Evolutionary conservation across 441 rosid genomes (phyloP).

Genomic region (Theobroma grandiflorum): DNA sequence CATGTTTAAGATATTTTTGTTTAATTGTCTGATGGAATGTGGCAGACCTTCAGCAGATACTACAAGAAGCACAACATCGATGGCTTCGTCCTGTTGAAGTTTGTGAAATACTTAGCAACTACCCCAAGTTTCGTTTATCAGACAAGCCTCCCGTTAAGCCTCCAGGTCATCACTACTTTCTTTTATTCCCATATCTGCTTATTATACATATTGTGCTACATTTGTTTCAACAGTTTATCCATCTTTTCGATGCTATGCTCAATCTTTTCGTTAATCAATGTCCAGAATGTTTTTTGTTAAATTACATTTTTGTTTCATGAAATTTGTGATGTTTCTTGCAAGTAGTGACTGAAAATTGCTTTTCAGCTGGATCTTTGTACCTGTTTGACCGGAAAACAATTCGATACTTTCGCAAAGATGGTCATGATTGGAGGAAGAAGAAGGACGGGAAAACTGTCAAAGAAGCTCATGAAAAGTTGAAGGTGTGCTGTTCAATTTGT

Average conservation of each 20-base stretch:
- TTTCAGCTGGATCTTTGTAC: slow-evolving; percentile 71
- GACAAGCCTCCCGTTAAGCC: slow-evolving; percentile 58
- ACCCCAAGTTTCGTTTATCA: slow-evolving; percentile 46
- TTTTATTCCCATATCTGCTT: slow-evolving; percentile 11
- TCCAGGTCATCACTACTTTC: slow-evolving; percentile 46
- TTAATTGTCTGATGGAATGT: slow-evolving; percentile 5
- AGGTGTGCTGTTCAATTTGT: slow-evolving; percentile 65
- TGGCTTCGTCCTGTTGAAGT: slow-evolving; percentile 83
- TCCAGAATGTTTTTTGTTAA: not conserved
- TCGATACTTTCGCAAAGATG: slow-evolving; percentile 79
- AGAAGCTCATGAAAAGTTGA: slow-evolving; percentile 91
- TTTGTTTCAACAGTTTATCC: not conserved
- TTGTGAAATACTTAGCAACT: slow-evolving; percentile 58
- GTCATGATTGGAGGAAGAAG: slow-evolving; percentile 81
- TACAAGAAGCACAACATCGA: slow-evolving; percentile 61
- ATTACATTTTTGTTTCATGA: not conserved
- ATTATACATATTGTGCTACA: not conserved
- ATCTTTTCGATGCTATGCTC: not conserved
- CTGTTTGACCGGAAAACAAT: slow-evolving; percentile 72
- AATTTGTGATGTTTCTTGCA: slow-evolving; percentile 2
- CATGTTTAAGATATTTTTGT: not conserved
- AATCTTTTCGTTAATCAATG: not conserved
- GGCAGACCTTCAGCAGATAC: slow-evolving; percentile 58
- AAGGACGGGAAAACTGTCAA: slow-evolving; percentile 78
- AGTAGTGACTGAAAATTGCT: slow-evolving; percentile 28